Evolutionary conservation across 345 rosid species (phyloP).

Genomic region (Euphorbia peplus): DNA sequence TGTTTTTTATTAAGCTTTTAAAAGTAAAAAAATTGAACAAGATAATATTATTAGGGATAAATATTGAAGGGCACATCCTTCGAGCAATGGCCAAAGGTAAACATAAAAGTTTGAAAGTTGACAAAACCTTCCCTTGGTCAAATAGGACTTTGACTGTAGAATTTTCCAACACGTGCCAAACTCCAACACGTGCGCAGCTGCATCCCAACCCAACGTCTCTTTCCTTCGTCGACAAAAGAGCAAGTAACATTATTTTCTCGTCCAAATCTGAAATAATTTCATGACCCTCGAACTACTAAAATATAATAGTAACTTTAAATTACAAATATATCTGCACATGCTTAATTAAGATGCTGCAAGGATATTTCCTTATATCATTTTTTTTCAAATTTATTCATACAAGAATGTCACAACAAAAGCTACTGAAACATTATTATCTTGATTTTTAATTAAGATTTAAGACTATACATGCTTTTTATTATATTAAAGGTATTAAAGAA

Average conservation of each 20-base stretch:
- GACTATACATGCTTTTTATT: not conserved
- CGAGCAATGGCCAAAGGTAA: not conserved
- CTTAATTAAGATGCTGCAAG: constrained; percentile 12
- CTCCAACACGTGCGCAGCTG: not conserved
- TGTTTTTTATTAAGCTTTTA: too few species aligned
- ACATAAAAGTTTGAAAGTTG: not conserved
- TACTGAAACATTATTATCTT: not conserved
- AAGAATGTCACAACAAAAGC: not conserved
- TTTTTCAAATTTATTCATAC: not conserved
- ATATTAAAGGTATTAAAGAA: too few species aligned
- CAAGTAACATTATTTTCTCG: too few species aligned
- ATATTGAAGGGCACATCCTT: not conserved
- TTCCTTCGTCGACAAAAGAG: not conserved
- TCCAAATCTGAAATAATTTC: too few species aligned
- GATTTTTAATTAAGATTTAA: not conserved
- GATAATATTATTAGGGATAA: too few species aligned
- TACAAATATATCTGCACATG: not conserved
- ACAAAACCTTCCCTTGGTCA: not conserved
- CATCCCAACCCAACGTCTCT: not conserved
- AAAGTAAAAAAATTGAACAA: too few species aligned
- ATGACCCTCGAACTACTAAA: too few species aligned
- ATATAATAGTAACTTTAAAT: too few species aligned
- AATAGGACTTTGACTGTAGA: not conserved
- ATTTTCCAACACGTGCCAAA: not conserved
- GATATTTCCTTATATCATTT: not conserved